A percentile compares a stretch with the other conserved stretches of the same genome.
These are phyloP conservation scores for Hypomontagnella monticulosa DNA, from an alignment of 495 filamentous ascomycete species.

Conservation along the genomic window DNA sequence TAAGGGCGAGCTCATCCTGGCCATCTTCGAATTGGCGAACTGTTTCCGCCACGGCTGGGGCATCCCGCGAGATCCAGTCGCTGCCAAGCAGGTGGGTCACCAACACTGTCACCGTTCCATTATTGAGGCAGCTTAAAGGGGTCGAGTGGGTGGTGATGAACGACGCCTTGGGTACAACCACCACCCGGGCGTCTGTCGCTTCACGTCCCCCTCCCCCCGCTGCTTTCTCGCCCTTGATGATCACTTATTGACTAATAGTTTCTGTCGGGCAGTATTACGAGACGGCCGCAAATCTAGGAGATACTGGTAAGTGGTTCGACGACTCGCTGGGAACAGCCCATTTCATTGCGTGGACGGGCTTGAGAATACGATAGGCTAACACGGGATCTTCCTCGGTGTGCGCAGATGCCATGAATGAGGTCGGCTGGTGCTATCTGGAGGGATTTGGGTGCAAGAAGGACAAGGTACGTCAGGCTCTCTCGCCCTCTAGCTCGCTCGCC, in stretches of 20 bases:
- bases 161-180: constrained; percentile 23
- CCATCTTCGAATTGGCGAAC: constrained; percentile 95
- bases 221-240: constrained; percentile 21
- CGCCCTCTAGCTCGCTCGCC: constrained; percentile 7
- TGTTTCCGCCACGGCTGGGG: constrained; percentile 98
- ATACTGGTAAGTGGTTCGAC: constrained; percentile 66
- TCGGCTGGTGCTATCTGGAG: constrained; percentile 94
- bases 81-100: constrained; percentile 70
- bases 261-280: constrained; percentile 83
- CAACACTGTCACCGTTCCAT: constrained; percentile 30
- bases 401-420: constrained; percentile 94
- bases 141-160: constrained; percentile 20
- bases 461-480: constrained; percentile 75
- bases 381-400: constrained; percentile 32
- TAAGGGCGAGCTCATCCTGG: constrained; percentile 97
- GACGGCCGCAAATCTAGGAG: constrained; percentile 93
- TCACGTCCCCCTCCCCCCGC: constrained; percentile 24
- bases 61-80: constrained; percentile 84
- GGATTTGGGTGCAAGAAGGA: constrained; percentile 96
- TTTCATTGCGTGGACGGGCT: constrained; percentile 26
- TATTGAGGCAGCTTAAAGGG: constrained; percentile 24
- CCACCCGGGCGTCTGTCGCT: constrained; percentile 21
- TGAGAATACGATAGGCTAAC: constrained; percentile 36
- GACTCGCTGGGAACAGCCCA: constrained; percentile 24
- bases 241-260: constrained; percentile 40